These are phyloP conservation scores for Petunia hybrid DNA, from an alignment of 305 asterid species.

Conservation along the genomic window DNA sequence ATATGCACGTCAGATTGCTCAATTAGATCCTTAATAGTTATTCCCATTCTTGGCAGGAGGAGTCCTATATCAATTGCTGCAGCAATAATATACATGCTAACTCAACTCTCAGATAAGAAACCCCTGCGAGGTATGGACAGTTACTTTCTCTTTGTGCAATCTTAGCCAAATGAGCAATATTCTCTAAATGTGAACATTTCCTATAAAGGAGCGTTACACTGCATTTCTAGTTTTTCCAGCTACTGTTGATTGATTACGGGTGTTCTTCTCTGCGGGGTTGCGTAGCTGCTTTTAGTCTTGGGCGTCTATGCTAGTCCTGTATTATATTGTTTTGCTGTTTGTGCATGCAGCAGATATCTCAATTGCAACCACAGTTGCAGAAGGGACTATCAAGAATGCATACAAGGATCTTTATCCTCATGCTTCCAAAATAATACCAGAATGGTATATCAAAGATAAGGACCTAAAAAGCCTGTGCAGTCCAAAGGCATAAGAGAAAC, in stretches of 20 bases:
- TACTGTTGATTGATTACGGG: background rate
- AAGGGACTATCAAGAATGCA: conserved; percentile 73
- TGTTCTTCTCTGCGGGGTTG: background rate
- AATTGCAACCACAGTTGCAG: conserved; percentile 69
- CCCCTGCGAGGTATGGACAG: conserved; percentile 72
- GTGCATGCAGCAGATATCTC: conserved; percentile 53
- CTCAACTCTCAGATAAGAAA: conserved; percentile 77
- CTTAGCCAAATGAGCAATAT: background rate
- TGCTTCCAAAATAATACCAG: conserved; percentile 65
- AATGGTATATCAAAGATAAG: conserved; percentile 66
- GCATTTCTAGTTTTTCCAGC: background rate
- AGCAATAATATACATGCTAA: conserved; percentile 79
- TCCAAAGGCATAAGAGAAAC: conserved; percentile 45
- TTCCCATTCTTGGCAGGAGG: conserved; percentile 59
- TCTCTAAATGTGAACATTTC: background rate
- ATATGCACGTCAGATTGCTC: background rate
- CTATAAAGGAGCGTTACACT: background rate
- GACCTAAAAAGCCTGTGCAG: conserved; percentile 64
- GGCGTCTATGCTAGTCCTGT: background rate
- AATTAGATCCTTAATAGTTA: conserved; percentile 1
- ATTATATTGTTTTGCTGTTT: background rate
- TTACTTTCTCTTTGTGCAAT: conserved; percentile 25
- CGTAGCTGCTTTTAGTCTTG: conserved; percentile 15
- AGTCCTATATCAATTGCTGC: conserved; percentile 86
- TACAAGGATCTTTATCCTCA: conserved; percentile 72